Evolutionary conservation across 495 filamentous ascomycete species (phyloP).

Genomic region (Aspergillus leporis): DNA sequence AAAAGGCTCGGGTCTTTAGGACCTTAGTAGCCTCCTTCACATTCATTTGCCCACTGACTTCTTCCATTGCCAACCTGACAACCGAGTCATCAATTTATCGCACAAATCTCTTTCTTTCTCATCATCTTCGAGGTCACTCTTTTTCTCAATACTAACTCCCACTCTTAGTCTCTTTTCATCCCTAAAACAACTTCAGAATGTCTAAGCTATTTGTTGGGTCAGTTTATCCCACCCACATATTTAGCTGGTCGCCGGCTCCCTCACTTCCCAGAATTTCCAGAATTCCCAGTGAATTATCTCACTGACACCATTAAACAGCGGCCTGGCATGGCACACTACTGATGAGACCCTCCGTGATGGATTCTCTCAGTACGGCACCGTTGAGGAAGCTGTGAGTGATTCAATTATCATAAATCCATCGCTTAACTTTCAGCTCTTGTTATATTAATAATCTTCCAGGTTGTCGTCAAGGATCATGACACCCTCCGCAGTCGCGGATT

Average conservation of each 20-base stretch:
- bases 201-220: constrained; percentile 91
- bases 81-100: constrained; percentile 2
- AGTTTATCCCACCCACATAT: constrained; percentile 13
- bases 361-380: constrained; percentile 83
- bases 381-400: constrained; percentile 87
- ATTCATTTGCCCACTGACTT: not conserved
- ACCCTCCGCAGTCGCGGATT: constrained; percentile 95
- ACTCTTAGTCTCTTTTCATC: constrained; percentile 26
- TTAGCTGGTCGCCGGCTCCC: constrained; percentile 6
- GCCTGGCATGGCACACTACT: constrained; percentile 97
- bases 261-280: not conserved
- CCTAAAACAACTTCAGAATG: constrained; percentile 54
- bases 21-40: constrained; percentile 1
- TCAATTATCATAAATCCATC: not conserved
- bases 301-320: constrained; percentile 52
- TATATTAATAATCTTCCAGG: constrained; percentile 50
- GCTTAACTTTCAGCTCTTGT: constrained; percentile 5
- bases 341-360: constrained; percentile 77
- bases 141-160: constrained; percentile 15
- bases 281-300: constrained; percentile 1
- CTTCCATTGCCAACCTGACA: constrained; percentile 1
- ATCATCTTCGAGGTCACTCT: constrained; percentile 14
- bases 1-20: not conserved
- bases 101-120: constrained; percentile 1
- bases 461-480: constrained; percentile 97